Evolutionary conservation across 2,329 filamentous ascomycete species (phyloP).

Genomic region (Verticillium alfalfae): DNA sequence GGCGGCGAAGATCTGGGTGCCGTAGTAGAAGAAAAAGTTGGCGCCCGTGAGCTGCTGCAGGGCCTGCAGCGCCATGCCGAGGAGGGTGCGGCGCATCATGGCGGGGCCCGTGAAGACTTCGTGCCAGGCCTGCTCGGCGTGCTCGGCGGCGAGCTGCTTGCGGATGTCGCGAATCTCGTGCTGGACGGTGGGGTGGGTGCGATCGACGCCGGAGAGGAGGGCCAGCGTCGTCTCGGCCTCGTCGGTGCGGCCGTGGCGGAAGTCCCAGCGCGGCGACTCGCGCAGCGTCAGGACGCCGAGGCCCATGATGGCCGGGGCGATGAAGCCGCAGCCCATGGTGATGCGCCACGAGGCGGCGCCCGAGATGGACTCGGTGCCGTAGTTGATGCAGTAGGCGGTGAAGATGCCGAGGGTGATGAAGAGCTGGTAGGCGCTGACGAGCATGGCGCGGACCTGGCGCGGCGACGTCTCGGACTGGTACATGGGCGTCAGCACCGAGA

Average conservation of each 20-base stretch:
- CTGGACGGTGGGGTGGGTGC: slow-evolving; percentile 32
- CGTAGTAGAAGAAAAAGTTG: slow-evolving; percentile 66
- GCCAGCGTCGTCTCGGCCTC: slow-evolving; percentile 45
- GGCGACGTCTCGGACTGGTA: slow-evolving; percentile 65
- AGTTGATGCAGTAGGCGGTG: slow-evolving; percentile 54
- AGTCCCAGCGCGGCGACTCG: slow-evolving; percentile 48
- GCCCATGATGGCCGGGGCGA: slow-evolving; percentile 49
- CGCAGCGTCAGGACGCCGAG: slow-evolving; percentile 46
- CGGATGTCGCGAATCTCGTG: slow-evolving; percentile 47
- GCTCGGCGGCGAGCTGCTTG: slow-evolving; percentile 43
- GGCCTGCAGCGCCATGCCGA: slow-evolving; percentile 58
- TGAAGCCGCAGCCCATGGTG: slow-evolving; percentile 50
- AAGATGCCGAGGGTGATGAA: slow-evolving; percentile 66
- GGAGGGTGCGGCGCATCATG: slow-evolving; percentile 58
- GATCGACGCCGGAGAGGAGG: slow-evolving; percentile 34
- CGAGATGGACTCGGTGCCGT: slow-evolving; percentile 43
- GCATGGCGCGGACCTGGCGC: slow-evolving; percentile 56
- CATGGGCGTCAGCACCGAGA: slow-evolving; percentile 62
- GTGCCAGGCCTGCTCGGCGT: slow-evolving; percentile 37
- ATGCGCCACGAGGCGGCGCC: slow-evolving; percentile 56
- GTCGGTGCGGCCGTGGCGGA: slow-evolving; percentile 36
- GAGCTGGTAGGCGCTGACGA: slow-evolving; percentile 62
- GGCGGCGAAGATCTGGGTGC: slow-evolving; percentile 59
- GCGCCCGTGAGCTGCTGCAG: slow-evolving; percentile 65
- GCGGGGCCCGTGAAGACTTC: slow-evolving; percentile 64